These are phyloP conservation scores for Vicia villosa DNA, from an alignment of 306 rosid species.

Conservation along the genomic window DNA sequence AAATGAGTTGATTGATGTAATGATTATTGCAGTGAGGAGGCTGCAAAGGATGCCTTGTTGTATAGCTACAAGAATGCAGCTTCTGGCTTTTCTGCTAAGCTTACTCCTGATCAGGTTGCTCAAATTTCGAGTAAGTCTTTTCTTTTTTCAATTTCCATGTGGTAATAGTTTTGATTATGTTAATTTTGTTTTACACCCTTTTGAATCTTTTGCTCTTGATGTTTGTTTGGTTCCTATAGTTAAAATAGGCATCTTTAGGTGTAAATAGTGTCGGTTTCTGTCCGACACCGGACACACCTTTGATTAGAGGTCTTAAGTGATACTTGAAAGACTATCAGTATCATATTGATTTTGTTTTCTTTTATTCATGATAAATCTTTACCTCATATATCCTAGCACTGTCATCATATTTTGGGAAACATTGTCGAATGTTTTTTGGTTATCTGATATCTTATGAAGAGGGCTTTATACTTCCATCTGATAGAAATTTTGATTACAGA, in stretches of 20 bases:
- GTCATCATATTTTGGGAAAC: background rate
- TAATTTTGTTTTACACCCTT: background rate
- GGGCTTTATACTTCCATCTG: constrained; percentile 9
- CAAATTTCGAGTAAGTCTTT: constrained; percentile 53
- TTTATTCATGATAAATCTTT: background rate
- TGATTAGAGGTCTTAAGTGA: background rate
- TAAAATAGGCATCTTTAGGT: no score
- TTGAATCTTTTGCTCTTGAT: background rate
- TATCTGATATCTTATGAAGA: background rate
- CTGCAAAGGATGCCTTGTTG: constrained; percentile 87
- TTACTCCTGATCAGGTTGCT: constrained; percentile 53
- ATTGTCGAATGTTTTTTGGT: background rate
- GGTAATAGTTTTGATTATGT: no score
- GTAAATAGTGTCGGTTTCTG: no score
- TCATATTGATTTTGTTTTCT: background rate
- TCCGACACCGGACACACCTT: no score
- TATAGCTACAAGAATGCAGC: constrained; percentile 89
- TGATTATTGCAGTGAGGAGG: constrained; percentile 63
- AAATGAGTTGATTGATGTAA: background rate
- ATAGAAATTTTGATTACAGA: no score
- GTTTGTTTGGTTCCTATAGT: no score
- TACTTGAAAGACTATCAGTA: background rate
- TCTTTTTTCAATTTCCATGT: background rate
- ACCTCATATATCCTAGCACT: no score
- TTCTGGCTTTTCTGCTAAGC: constrained; percentile 94